Evolutionary conservation across 495 filamentous ascomycete species (phyloP), one percentile per base, ranked within the genome.

Genomic region (Cenococcum geophilum): DNA sequence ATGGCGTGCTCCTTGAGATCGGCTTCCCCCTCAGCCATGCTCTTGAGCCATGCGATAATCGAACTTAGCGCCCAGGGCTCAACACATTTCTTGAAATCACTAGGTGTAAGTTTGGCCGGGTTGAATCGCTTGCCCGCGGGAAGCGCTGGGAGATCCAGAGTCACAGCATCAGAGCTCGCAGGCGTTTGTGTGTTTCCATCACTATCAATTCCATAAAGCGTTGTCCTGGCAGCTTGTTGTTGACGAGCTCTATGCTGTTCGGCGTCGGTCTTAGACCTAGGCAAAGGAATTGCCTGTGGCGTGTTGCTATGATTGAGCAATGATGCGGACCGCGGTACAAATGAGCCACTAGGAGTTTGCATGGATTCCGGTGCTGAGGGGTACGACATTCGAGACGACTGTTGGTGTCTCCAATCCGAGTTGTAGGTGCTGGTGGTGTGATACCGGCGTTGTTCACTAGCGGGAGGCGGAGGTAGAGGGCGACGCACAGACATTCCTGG

Each of bases 31-130:
- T 95, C 91, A 32, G 89, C 87, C 81, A 97, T 85, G 56, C 89
- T 85, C 59, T 86, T 86, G 59, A 97, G 78, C 93, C 93, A 99
- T 5, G 80, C 75, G 18, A 90, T 81, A 58, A 99, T 83, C n/a
- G 86, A 82, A 72, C 89, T 95, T 51, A 99, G 77, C 1, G 92
- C 90, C 93, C 93, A 99, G 3, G 93, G 93, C 71, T 96, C 91
- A 6, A 76, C 67, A 68, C 93, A 99, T 66, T 84, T 88, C 59
- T 84, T 89, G 75, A 95, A 91, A 63, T 97, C 93, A 36, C 82
- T 81, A 16, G 86, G 80, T 4, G 86, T 89, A 36, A 99, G 77
- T 68, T 95, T 95, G n/a, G 89, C 82, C 0, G 91, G 91, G 57
- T 89, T 84, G 70, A 96, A 96, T 69, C 73, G 65, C 52, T 73